phyloP scores from a whole-genome alignment of 768 basidiomycete genomes.

The Rhizopogon roseolus region DNA sequence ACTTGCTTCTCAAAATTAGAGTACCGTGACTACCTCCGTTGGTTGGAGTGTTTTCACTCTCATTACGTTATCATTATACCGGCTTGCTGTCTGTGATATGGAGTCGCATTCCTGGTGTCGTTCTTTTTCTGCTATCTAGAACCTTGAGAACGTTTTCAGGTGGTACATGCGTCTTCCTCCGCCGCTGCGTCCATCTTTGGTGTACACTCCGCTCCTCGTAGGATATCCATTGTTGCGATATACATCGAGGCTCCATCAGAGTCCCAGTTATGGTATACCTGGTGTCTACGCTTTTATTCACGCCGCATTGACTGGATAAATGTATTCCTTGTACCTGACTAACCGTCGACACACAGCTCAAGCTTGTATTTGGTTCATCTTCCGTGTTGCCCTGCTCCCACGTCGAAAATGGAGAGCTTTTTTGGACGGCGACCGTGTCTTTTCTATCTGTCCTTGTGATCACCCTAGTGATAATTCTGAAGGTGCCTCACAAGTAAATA shows the following conservation, averaged over 20 bases:
- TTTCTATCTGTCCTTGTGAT: slow-evolving; percentile 6
- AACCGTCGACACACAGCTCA: background rate
- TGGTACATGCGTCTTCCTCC: background rate
- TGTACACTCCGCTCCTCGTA: background rate
- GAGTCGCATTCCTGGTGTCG: background rate
- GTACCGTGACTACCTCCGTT: background rate
- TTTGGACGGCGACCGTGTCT: slow-evolving; percentile 4
- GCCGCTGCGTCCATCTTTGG: background rate
- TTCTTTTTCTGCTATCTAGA: background rate
- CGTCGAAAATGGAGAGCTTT: slow-evolving; percentile 7
- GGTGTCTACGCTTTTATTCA: background rate
- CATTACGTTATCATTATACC: background rate
- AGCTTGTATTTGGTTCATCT: background rate
- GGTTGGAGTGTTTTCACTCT: background rate
- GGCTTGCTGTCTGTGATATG: background rate
- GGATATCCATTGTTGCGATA: background rate
- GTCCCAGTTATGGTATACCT: background rate
- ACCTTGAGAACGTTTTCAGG: background rate
- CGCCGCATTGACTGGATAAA: background rate
- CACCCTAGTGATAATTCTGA: slow-evolving; percentile 1
- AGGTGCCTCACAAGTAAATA: background rate
- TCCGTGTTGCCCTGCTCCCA: slow-evolving; percentile 7
- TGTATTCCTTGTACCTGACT: background rate
- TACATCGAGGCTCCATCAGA: background rate
- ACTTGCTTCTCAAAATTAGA: background rate